phyloP scores from a whole-genome alignment of 192 early-diverging fungal species.

The Gamsiella multidivaricata region DNA sequence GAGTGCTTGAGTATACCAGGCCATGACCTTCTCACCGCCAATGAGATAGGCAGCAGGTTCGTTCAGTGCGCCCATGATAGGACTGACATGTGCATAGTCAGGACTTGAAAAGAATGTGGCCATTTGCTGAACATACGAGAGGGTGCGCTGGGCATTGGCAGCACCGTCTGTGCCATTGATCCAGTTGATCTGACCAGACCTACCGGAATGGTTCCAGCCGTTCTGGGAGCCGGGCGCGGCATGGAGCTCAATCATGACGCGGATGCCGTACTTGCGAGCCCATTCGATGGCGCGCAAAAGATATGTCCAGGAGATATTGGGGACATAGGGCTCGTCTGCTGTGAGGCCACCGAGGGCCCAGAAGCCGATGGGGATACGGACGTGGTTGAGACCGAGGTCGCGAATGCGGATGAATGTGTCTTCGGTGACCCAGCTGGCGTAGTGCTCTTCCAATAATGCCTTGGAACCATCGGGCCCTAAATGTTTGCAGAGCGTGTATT shows the following conservation, averaged over 20 bases:
- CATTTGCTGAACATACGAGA: conserved; percentile 62
- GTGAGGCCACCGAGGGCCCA: conserved; percentile 70
- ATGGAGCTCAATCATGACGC: conserved; percentile 78
- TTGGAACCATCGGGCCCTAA: conserved; percentile 68
- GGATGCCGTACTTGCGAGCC: conserved; percentile 72
- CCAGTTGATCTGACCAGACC: conserved; percentile 53
- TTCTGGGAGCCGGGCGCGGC: conserved; percentile 80
- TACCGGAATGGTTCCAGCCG: conserved; percentile 70
- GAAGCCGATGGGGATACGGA: conserved; percentile 78
- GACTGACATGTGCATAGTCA: conserved; percentile 57
- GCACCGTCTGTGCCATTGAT: conserved; percentile 56
- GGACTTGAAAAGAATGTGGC: conserved; percentile 64
- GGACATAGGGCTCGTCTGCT: conserved; percentile 69
- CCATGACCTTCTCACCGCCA: conserved; percentile 33
- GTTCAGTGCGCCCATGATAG: conserved; percentile 63
- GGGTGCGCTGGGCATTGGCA: conserved; percentile 61
- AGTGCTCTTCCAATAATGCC: conserved; percentile 63
- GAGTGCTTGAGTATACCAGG: conserved; percentile 57
- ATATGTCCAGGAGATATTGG: conserved; percentile 65
- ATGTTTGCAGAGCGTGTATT: conserved; percentile 68
- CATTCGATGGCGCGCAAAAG: conserved; percentile 66
- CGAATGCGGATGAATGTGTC: conserved; percentile 65
- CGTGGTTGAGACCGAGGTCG: conserved; percentile 69
- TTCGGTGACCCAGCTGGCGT: conserved; percentile 70
- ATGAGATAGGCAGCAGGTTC: conserved; percentile 50